phyloP scores from a whole-genome alignment of 2,329 filamentous ascomycete genomes.

The Scedosporium aurantiacum region DNA sequence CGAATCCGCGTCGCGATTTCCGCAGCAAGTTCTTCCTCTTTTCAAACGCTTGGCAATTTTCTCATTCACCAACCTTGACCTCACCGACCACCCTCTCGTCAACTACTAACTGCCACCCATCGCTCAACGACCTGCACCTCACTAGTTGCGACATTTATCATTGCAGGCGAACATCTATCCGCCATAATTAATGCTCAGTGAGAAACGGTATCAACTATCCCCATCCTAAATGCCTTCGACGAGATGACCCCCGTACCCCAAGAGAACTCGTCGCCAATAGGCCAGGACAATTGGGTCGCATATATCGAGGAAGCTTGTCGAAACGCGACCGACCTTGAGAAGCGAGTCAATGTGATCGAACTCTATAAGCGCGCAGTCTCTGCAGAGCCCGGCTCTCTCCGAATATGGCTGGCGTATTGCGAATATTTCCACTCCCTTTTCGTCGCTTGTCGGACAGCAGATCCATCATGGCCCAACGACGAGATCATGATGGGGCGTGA shows the following conservation, averaged over 20 bases:
- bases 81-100: not conserved
- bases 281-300: constrained; percentile 67
- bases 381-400: constrained; percentile 63
- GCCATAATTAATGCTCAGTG: not conserved
- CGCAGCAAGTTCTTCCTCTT: not conserved
- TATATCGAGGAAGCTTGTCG: constrained; percentile 62
- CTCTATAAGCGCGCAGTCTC: constrained; percentile 57
- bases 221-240: not conserved
- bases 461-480: constrained; percentile 44
- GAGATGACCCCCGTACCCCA: not conserved
- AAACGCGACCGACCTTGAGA: constrained; percentile 50
- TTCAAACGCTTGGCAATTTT: not conserved
- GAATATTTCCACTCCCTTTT: constrained; percentile 66
- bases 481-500: constrained; percentile 60
- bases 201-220: not conserved
- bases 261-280: constrained; percentile 39
- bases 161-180: not conserved
- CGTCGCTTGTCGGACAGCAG: constrained; percentile 20
- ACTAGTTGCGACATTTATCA: not conserved
- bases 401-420: constrained; percentile 67
- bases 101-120: not conserved
- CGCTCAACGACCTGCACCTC: not conserved
- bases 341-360: constrained; percentile 59
- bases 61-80: not conserved
- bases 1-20: not conserved